Evolutionary conservation across 208 protist species (phyloP).

Genomic region (Zelonia costaricensis): DNA sequence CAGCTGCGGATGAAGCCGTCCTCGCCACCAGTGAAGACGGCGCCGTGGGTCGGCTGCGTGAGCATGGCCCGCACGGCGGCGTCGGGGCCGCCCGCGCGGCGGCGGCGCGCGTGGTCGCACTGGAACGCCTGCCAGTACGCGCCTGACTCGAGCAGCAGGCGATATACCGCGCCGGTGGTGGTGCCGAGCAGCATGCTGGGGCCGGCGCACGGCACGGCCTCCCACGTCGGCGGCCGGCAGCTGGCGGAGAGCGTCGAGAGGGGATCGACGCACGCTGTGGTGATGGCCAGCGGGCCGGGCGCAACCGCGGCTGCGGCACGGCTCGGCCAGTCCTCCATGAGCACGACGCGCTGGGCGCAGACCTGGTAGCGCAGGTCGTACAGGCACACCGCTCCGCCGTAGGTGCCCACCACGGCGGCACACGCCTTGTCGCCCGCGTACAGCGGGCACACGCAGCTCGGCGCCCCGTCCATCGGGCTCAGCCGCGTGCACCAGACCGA

Average conservation of each 20-base stretch:
- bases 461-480: constrained; percentile 31
- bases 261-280: constrained; percentile 38
- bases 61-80: constrained; percentile 41
- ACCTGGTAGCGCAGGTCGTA: constrained; percentile 74
- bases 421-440: constrained; percentile 27
- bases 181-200: constrained; percentile 58
- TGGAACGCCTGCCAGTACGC: constrained; percentile 28
- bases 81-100: neutral
- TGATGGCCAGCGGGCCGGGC: constrained; percentile 26
- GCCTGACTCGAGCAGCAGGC: constrained; percentile 23
- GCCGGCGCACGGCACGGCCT: constrained; percentile 6
- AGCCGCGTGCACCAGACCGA: constrained; percentile 41
- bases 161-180: constrained; percentile 22
- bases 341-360: constrained; percentile 26
- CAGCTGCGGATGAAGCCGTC: constrained; percentile 70
- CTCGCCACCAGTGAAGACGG: constrained; percentile 64
- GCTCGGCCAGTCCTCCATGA: neutral
- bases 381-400: constrained; percentile 45
- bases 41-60: constrained; percentile 37
- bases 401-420: constrained; percentile 43
- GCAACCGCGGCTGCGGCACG: neutral
- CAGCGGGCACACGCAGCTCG: constrained; percentile 45
- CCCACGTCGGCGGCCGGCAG: constrained; percentile 13
- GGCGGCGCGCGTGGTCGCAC: neutral
- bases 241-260: constrained; percentile 20